Conservation (phyloP, 306 rosid genomes). For the Mimosa bimucronata region DNA sequence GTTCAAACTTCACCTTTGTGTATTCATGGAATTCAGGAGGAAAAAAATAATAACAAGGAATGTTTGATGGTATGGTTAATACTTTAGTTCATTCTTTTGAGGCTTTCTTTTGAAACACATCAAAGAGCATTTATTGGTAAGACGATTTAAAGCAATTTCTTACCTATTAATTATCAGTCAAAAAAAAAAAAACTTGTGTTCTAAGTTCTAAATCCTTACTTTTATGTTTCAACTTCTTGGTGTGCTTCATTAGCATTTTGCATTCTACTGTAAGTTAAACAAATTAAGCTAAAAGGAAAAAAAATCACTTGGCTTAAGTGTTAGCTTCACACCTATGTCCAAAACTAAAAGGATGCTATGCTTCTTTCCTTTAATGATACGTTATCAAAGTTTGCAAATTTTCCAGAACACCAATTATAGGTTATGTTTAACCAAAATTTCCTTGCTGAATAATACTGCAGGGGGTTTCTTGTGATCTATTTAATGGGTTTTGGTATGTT, state of each 20-base stretch:
- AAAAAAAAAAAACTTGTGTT: constrained; percentile 3
- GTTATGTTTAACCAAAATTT: background rate
- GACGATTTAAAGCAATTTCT: background rate
- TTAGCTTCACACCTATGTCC: background rate
- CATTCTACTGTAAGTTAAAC: background rate
- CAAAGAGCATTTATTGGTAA: background rate
- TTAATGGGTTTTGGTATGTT: constrained; percentile 85
- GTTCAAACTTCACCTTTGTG: constrained; percentile 8
- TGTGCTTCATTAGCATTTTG: background rate
- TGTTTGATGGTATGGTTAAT: background rate
- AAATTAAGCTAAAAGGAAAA: background rate
- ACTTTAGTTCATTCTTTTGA: background rate
- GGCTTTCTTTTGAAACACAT: background rate
- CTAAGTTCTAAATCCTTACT: background rate
- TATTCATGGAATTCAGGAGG: constrained; percentile 23
- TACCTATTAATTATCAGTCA: constrained; percentile 33
- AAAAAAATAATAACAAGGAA: background rate
- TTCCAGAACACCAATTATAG: background rate
- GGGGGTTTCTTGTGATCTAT: constrained; percentile 96
- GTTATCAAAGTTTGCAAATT: constrained; percentile 2
- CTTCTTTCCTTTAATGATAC: constrained; percentile 5
- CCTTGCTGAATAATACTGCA: constrained; percentile 43
- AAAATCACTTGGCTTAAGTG: background rate
- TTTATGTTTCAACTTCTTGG: background rate
- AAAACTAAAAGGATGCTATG: background rate